Evolutionary conservation across 176 grass and related monocot genomes (phyloP).

Genomic region (Pontederia crassipes): DNA sequence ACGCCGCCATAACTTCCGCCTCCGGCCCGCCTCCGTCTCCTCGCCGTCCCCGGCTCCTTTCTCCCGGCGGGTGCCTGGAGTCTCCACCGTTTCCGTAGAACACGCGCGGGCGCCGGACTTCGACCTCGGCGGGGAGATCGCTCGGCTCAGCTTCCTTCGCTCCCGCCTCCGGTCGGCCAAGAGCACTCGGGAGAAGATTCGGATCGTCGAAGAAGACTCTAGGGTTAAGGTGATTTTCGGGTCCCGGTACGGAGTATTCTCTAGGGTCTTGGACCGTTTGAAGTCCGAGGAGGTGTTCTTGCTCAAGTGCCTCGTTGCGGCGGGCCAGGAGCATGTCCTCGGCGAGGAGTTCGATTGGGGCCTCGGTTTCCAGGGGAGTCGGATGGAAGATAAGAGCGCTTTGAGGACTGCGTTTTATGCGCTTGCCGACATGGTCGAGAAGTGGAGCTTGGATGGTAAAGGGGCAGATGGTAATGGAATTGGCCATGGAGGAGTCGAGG

Average conservation of each 20-base stretch:
- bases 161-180: constrained; percentile 30
- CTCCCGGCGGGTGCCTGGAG: constrained; percentile 16
- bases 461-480: constrained; percentile 6
- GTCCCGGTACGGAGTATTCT: not conserved
- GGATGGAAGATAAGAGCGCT: constrained; percentile 21
- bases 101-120: constrained; percentile 25
- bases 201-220: constrained; percentile 52
- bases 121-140: constrained; percentile 44
- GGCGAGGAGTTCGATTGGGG: constrained; percentile 54
- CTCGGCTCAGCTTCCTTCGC: constrained; percentile 38
- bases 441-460: constrained; percentile 41
- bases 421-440: constrained; percentile 55
- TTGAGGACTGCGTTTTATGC: constrained; percentile 55
- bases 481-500: constrained; percentile 11
- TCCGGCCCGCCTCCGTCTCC: constrained; percentile 16
- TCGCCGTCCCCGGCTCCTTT: constrained; percentile 23
- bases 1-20: not conserved
- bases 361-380: constrained; percentile 6
- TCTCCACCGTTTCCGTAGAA: constrained; percentile 45
- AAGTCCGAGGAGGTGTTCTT: constrained; percentile 42
- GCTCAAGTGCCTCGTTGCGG: constrained; percentile 79
- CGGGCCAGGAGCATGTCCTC: constrained; percentile 85
- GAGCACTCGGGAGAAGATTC: constrained; percentile 44
- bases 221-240: constrained; percentile 59
- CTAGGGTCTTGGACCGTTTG: constrained; percentile 21